Conservation (phyloP, 257 asterid species). For the Linaria vulgaris region DNA sequence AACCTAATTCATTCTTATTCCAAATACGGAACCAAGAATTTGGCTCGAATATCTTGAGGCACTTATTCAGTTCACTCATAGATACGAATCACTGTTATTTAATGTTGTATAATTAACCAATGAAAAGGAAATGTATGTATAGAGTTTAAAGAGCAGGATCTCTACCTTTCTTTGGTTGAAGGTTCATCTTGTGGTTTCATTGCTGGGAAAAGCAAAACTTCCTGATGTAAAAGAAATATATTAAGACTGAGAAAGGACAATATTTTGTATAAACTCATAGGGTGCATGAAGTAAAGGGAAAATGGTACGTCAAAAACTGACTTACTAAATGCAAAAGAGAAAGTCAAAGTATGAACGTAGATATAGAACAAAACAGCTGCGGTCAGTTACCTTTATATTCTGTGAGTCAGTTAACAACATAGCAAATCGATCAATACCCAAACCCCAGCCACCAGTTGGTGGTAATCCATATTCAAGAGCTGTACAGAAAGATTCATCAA, state of each 20-base stretch:
- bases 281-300: too few species aligned
- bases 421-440: conserved; percentile 84
- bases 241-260: not conserved
- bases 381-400: conserved; percentile 69
- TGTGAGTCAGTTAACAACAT: conserved; percentile 93
- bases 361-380: not conserved
- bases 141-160: not conserved
- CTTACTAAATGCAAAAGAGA: too few species aligned
- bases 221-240: conserved; percentile 41
- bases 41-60: not conserved
- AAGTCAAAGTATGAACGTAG: not conserved
- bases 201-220: conserved; percentile 85
- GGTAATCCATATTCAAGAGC: conserved; percentile 96
- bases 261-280: not conserved
- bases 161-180: conserved; percentile 54
- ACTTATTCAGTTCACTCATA: not conserved
- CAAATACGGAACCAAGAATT: not conserved
- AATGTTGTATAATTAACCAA: not conserved
- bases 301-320: too few species aligned
- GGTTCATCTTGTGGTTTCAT: conserved; percentile 91
- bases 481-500: conserved; percentile 80
- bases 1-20: not conserved
- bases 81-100: not conserved
- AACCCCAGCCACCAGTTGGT: conserved; percentile 98
- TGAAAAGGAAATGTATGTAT: not conserved